Evolutionary conservation across 805 yeast species (phyloP).

Genomic region (Yarrowia keelungensis): DNA sequence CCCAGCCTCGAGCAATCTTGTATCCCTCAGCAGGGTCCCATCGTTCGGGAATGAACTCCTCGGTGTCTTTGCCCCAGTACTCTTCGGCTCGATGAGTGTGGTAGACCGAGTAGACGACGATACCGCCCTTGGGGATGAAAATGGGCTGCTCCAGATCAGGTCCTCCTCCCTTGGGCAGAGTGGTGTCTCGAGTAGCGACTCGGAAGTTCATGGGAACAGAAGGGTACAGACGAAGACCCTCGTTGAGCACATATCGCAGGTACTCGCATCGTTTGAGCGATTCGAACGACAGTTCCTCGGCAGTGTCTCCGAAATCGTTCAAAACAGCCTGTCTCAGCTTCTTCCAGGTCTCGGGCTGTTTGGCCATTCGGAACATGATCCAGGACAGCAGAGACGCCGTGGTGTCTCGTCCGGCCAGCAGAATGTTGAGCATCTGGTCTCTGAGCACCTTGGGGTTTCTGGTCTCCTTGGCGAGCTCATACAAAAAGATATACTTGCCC

Average conservation of each 20-base stretch:
- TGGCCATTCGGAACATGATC: slow-evolving; percentile 55
- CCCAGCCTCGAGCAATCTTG: slow-evolving; percentile 51
- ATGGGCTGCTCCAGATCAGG: slow-evolving; percentile 52
- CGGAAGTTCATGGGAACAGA: slow-evolving; percentile 61
- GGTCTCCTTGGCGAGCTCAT: slow-evolving; percentile 59
- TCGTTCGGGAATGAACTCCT: slow-evolving; percentile 57
- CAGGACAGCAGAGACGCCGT: slow-evolving; percentile 60
- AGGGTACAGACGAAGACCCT: slow-evolving; percentile 59
- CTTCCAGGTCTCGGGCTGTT: slow-evolving; percentile 48
- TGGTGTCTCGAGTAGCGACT: slow-evolving; percentile 55
- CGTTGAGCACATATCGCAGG: slow-evolving; percentile 57
- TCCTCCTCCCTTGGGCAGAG: slow-evolving; percentile 62
- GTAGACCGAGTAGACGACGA: slow-evolving; percentile 53
- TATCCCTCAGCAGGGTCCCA: slow-evolving; percentile 51
- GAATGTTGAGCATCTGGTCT: slow-evolving; percentile 59
- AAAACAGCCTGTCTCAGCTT: slow-evolving; percentile 53
- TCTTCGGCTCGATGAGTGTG: slow-evolving; percentile 54
- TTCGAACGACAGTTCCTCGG: slow-evolving; percentile 53
- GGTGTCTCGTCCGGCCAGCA: slow-evolving; percentile 63
- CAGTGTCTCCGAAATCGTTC: slow-evolving; percentile 50
- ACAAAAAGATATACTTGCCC: slow-evolving; percentile 56
- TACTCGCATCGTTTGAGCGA: slow-evolving; percentile 58
- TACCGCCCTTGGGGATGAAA: slow-evolving; percentile 55
- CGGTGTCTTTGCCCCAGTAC: slow-evolving; percentile 56
- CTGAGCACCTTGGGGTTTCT: slow-evolving; percentile 57